Evolutionary conservation across 805 yeast genomes (phyloP).

Genomic region (Isabelozyma heimii): DNA sequence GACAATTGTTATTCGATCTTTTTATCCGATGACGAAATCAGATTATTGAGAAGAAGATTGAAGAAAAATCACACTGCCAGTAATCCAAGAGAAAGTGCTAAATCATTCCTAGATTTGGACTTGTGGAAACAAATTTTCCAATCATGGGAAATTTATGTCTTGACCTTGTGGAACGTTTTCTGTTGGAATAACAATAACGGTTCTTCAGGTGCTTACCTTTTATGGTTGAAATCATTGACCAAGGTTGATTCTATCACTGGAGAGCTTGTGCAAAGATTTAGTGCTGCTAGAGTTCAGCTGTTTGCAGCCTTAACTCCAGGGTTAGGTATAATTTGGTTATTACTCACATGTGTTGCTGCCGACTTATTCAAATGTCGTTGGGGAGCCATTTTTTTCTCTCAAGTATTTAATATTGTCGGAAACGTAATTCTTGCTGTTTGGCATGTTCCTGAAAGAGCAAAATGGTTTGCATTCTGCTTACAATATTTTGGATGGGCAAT

Average conservation of each 20-base stretch:
- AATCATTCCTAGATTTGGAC: constrained; percentile 37
- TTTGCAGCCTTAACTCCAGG: constrained; percentile 48
- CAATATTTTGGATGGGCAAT: constrained; percentile 63
- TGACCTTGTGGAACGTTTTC: constrained; percentile 53
- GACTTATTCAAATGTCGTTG: constrained; percentile 48
- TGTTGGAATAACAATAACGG: constrained; percentile 63
- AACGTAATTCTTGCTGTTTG: constrained; percentile 56
- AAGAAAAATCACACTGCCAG: constrained; percentile 18
- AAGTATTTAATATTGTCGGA: constrained; percentile 52
- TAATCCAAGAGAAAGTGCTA: constrained; percentile 20
- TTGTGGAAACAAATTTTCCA: constrained; percentile 54
- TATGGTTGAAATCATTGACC: constrained; percentile 51
- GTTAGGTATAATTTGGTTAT: constrained; percentile 38
- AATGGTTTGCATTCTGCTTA: constrained; percentile 63
- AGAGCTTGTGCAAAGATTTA: constrained; percentile 15
- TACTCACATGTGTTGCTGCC: constrained; percentile 33
- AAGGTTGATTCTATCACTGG: constrained; percentile 34
- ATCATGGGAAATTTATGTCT: constrained; percentile 60
- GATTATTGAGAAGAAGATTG: constrained; percentile 28
- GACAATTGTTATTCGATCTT: constrained; percentile 34
- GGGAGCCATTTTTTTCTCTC: constrained; percentile 53
- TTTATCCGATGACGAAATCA: constrained; percentile 34
- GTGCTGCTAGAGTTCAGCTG: constrained; percentile 32
- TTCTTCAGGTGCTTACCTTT: constrained; percentile 38
- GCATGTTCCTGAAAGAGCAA: constrained; percentile 55